Base-by-base conservation (phyloP, 768 basidiomycete species). In the Solioccasus polychromus region DNA sequence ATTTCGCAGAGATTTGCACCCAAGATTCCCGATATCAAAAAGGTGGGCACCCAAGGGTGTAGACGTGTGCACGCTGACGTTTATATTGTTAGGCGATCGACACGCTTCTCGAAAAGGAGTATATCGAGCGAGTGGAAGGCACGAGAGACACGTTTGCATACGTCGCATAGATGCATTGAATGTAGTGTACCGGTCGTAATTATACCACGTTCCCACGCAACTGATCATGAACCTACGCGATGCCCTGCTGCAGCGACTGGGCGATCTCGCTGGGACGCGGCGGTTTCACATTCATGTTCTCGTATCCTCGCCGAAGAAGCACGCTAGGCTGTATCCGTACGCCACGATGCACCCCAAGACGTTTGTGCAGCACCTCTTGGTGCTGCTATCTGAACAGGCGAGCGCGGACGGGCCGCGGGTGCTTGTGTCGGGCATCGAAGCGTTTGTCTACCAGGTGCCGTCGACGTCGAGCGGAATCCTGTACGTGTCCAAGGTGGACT, bases 21-120 rank as follows among this genome's bases (percentile, higher is more conserved):
- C 19, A 93, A 92, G 73, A 89, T 97, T 42, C 84, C 91, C 3
- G 93, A 96, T 62, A 93, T 98, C 71, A 98, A 98, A 70, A 94
- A 95, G 82, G 90, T 87, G 15, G 9, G 66, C 36, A 7, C 8
- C 8, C 12, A 12, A 7, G 28, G 28, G 8, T 9, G 14, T 11
- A 4, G 30, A 31, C 11, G 30, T n/a, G 30, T 31, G 30, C 8
- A 15, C 30, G 30, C 15, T 31, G 30, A 9, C 15, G 30, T 19
- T 20, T 15, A 12, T n/a, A 25, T 29, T n/a, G 11, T 11, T 48
- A 89, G 87, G 89, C 91, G 3, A 95, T 97, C 48, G 92, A 95
- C 61, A 83, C 83, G 12, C 72, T 98, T 17, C 73, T 97, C 38
- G 95, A 97, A 72, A 95, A 95, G 71, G 95, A 99, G 65, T 99